These are phyloP conservation scores for Aureobasidium uvarum DNA, from an alignment of 2,329 filamentous ascomycete genomes.

Conservation along the genomic window DNA sequence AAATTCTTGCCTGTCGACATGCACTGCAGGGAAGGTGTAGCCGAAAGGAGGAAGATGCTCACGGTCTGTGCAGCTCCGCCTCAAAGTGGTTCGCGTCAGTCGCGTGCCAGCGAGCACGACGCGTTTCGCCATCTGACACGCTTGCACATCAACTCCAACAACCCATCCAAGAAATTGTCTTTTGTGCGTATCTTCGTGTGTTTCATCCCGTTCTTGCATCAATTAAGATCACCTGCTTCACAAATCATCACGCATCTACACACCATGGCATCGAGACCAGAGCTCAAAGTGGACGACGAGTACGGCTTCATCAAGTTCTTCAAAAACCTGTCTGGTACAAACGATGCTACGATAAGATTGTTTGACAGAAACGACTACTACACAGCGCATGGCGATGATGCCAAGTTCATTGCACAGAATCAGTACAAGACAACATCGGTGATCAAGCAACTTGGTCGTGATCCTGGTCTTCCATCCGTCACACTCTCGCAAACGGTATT, in stretches of 20 bases:
- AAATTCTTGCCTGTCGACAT: not conserved
- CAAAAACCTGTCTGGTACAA: conserved; percentile 70
- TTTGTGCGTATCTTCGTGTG: not conserved
- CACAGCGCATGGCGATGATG: conserved; percentile 86
- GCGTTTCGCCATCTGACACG: not conserved
- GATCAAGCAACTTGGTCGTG: conserved; percentile 80
- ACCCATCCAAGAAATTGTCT: not conserved
- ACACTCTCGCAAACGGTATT: conserved; percentile 95
- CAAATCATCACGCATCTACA: not conserved
- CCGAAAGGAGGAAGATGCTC: not conserved
- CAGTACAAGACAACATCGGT: conserved; percentile 98
- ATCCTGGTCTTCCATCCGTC: conserved; percentile 84
- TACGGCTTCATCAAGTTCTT: conserved; percentile 96
- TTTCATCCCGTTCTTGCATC: not conserved
- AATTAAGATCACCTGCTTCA: not conserved
- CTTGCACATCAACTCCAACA: not conserved
- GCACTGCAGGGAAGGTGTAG: not conserved
- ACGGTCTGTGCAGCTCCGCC: not conserved
- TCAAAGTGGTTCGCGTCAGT: not conserved
- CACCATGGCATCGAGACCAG: conserved; percentile 55
- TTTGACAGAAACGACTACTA: conserved; percentile 96
- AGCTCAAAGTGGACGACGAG: conserved; percentile 83
- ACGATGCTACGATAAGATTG: conserved; percentile 79
- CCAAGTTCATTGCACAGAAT: conserved; percentile 75
- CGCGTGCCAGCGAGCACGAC: not conserved